Percentiles rank a stretch among this genome's conserved stretches.
phyloP scores from a whole-genome alignment of 352 stramenopile genomes.

The Globisporangium viniferum region DNA sequence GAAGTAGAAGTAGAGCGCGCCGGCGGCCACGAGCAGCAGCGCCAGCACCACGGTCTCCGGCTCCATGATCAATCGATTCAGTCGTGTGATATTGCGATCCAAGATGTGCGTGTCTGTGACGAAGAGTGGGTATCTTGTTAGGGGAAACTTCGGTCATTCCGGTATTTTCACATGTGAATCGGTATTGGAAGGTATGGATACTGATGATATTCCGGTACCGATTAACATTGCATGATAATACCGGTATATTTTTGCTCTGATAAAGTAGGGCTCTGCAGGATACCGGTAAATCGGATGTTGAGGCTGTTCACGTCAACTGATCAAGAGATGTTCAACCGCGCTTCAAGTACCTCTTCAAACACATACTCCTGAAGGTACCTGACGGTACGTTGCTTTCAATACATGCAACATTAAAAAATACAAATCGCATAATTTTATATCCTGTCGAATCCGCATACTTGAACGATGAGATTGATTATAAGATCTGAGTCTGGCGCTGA shows the following conservation, averaged over 20 bases:
- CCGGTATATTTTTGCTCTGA: background rate
- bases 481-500: background rate
- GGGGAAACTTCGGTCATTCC: background rate
- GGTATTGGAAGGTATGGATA: background rate
- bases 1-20: constrained; percentile 68
- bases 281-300: no score
- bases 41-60: constrained; percentile 41
- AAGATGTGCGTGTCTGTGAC: background rate
- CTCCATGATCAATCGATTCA: constrained; percentile 13
- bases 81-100: background rate
- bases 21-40: constrained; percentile 50
- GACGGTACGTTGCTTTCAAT: no score
- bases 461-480: background rate
- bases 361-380: background rate
- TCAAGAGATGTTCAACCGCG: background rate
- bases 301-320: constrained; percentile 13
- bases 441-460: background rate
- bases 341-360: constrained; percentile 12
- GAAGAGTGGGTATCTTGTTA: background rate
- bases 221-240: background rate
- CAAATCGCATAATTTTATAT: background rate
- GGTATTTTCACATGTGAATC: background rate
- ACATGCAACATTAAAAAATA: no score
- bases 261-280: no score
- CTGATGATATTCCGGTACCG: background rate